Evolutionary conservation across 176 grass and related monocot genomes (phyloP).

Genomic region (Dendrocalamus sinicus): DNA sequence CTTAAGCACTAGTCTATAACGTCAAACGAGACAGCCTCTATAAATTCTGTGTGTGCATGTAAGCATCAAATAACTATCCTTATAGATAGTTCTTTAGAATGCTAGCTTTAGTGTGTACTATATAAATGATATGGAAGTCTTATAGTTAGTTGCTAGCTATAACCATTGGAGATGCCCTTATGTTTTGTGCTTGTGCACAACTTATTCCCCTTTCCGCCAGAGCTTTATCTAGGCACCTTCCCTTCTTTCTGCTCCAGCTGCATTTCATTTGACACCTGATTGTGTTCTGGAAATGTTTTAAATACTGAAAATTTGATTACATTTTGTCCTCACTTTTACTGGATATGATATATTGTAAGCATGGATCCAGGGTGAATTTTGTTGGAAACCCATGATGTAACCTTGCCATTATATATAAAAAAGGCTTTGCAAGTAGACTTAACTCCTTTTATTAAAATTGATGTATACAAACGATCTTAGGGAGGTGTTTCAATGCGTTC

Average conservation of each 20-base stretch:
- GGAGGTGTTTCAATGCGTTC: no score
- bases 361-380: not conserved
- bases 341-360: not conserved
- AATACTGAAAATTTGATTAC: not conserved
- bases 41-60: no score
- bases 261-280: not conserved
- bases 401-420: not conserved
- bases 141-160: no score
- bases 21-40: no score
- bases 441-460: not conserved
- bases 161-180: no score
- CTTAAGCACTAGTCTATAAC: no score
- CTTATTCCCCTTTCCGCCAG: not conserved
- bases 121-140: no score
- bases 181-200: not conserved
- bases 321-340: not conserved
- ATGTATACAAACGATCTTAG: not conserved
- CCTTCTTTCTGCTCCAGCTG: not conserved
- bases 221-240: not conserved
- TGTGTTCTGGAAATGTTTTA: not conserved
- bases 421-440: not conserved
- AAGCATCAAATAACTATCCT: no score
- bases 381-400: not conserved
- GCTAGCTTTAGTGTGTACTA: no score
- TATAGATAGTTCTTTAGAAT: no score